phyloP scores from a whole-genome alignment of 805 yeast species.

The Yamadazyma philogaea region DNA sequence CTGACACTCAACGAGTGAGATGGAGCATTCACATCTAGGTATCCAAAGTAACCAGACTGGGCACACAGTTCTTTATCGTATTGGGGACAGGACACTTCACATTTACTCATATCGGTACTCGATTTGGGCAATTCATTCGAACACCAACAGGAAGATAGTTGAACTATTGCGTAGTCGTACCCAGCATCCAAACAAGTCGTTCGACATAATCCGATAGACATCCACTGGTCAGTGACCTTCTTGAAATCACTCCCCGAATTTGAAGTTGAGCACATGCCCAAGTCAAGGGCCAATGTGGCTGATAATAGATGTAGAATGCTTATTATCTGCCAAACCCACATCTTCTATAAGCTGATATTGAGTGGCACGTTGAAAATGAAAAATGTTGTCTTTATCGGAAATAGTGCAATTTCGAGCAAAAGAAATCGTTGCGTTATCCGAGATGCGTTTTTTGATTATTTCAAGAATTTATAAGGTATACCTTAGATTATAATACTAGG shows the following conservation, averaged over 20 bases:
- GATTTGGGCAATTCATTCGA: constrained; percentile 48
- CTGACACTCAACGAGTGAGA: constrained; percentile 11
- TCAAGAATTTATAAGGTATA: background rate
- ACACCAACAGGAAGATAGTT: constrained; percentile 58
- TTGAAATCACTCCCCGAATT: constrained; percentile 18
- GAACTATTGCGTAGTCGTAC: constrained; percentile 53
- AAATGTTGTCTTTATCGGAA: no score
- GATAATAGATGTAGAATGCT: background rate
- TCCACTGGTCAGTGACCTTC: constrained; percentile 17
- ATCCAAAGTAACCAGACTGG: constrained; percentile 49
- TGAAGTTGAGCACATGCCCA: constrained; percentile 22
- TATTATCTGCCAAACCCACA: constrained; percentile 1
- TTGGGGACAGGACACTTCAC: constrained; percentile 45
- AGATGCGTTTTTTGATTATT: background rate
- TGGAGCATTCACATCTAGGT: constrained; percentile 30
- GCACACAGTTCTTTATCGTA: constrained; percentile 43
- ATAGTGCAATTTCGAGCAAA: background rate
- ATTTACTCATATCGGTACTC: constrained; percentile 33
- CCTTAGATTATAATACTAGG: background rate
- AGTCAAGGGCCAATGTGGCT: constrained; percentile 2
- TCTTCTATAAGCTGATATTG: background rate
- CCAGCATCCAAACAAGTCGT: constrained; percentile 41
- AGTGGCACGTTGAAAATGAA: no score
- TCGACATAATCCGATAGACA: constrained; percentile 54
- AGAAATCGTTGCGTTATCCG: background rate